Percentiles rank a stretch among this genome's conserved stretches.
phyloP scores from a whole-genome alignment of 768 basidiomycete genomes.

The Xerocomellus intermedius region DNA sequence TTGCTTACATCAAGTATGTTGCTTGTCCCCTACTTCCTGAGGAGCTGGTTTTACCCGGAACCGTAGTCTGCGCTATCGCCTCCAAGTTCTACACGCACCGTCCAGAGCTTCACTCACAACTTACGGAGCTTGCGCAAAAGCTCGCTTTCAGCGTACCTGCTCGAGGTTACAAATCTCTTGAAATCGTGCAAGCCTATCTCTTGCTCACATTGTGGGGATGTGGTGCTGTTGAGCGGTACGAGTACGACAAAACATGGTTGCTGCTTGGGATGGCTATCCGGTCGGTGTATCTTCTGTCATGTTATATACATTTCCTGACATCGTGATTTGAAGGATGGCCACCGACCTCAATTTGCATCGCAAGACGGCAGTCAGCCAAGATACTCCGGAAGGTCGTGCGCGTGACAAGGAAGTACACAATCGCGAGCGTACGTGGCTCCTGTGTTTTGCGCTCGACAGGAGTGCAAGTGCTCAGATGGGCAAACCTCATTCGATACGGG shows the following conservation, averaged over 20 bases:
- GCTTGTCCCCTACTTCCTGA: not conserved
- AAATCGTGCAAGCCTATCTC: constrained; percentile 94
- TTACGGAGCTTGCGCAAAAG: constrained; percentile 81
- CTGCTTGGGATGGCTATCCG: constrained; percentile 83
- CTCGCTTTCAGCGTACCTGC: constrained; percentile 87
- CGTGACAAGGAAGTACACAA: constrained; percentile 88
- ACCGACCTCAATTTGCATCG: constrained; percentile 95
- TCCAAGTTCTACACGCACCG: constrained; percentile 84
- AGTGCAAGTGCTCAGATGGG: constrained; percentile 96
- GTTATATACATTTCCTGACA: constrained; percentile 9
- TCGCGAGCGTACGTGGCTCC: constrained; percentile 91
- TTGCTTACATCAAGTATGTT: constrained; percentile 85
- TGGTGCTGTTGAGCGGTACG: constrained; percentile 93
- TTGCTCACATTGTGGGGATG: constrained; percentile 88
- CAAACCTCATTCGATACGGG: constrained; percentile 88
- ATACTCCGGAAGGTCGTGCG: constrained; percentile 76
- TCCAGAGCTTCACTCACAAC: constrained; percentile 75
- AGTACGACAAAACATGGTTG: constrained; percentile 94
- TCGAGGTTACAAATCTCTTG: constrained; percentile 86
- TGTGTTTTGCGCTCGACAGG: constrained; percentile 83
- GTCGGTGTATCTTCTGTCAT: constrained; percentile 36
- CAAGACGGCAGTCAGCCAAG: constrained; percentile 63
- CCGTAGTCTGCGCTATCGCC: constrained; percentile 88
- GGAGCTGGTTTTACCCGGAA: constrained; percentile 1
- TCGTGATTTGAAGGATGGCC: constrained; percentile 64